Evolutionary conservation across 495 filamentous ascomycete genomes (phyloP).

Genomic region (Penicillium canariense): DNA sequence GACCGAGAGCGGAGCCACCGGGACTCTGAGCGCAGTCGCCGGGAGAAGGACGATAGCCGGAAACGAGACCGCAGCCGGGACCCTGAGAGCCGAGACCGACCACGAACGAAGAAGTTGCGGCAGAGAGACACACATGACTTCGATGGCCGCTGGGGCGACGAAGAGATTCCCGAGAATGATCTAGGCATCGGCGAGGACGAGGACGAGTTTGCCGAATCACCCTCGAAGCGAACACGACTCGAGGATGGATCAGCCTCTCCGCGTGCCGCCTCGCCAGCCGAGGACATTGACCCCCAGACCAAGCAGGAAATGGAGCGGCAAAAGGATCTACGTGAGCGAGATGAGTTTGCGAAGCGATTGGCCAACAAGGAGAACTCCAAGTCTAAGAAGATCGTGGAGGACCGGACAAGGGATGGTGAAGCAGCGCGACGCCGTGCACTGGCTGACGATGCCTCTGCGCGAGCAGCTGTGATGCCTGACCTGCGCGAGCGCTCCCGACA

Average conservation of each 20-base stretch:
- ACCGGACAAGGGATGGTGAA: constrained; percentile 58
- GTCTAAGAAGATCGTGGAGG: constrained; percentile 73
- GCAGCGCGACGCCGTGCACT: constrained; percentile 58
- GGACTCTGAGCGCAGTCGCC: constrained; percentile 20
- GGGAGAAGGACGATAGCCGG: constrained; percentile 36
- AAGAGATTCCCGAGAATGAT: constrained; percentile 56
- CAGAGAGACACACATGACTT: constrained; percentile 56
- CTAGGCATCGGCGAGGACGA: constrained; percentile 40
- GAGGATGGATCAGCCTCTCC: constrained; percentile 54
- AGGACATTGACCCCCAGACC: constrained; percentile 58
- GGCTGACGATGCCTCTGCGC: constrained; percentile 61
- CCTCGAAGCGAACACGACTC: constrained; percentile 56
- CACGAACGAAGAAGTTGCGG: constrained; percentile 52
- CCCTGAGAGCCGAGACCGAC: constrained; percentile 44
- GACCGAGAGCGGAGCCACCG: constrained; percentile 27
- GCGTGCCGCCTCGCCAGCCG: constrained; percentile 40
- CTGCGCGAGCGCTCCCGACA: constrained; percentile 81
- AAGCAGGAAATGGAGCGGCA: constrained; percentile 54
- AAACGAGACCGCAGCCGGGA: constrained; percentile 47
- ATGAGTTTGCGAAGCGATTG: constrained; percentile 72
- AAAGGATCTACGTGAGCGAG: constrained; percentile 66
- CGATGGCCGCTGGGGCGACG: constrained; percentile 78
- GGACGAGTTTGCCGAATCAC: constrained; percentile 50
- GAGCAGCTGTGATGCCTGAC: constrained; percentile 67
- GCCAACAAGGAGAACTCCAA: constrained; percentile 66